Base-by-base conservation (phyloP, 2,329 filamentous ascomycete genomes). In the Thelonectria blattea region DNA sequence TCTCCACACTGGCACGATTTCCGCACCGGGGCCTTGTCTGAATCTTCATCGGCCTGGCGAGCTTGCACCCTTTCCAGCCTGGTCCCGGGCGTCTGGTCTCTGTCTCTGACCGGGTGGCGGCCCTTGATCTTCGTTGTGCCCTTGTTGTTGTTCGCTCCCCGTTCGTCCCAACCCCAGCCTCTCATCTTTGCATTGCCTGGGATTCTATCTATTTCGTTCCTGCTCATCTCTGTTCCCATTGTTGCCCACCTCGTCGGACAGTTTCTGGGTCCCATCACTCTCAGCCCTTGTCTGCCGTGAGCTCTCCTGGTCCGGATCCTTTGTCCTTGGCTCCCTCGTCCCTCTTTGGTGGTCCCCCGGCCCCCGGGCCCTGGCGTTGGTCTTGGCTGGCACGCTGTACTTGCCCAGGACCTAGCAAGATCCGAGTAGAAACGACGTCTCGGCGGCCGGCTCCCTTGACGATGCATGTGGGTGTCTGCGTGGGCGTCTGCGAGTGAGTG, bases 1-100 rank as follows among this genome's bases (percentile, higher is more conserved):
- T 73, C 80, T 80, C 78, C 78, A 81, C 79, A 65, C 69, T 67
- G 65, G 63, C 57, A 67, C 64, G 59, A 65, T 62, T 61, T 65
- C 67, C 60, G 53, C 61, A 56, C 58, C 55, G 51, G 43, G 60
- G 53, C 63, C 58, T 69, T 67, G 60, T 57, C 57, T 66, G 60
- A 63, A 60, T 65, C 59, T 58, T 56, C 56, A 65, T 63, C 52
- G 53, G 56, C 43, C 50, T 60, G 47, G 54, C 43, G 56, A 45
- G 49, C 43, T 56, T 46, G 27, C 46, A 51, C 48, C 45, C 52
- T 49, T 61, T 56, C 32, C 55, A 58, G 59, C 62, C 57, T 67
- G 61, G 45, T 62, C 58, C 56, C 66, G 62, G 46, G 45, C 34
- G 34, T 37, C 54, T 58, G 56, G 43, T 63, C 57, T 37, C 34